Percentiles rank a stretch among this genome's conserved stretches.
These are phyloP conservation scores for Karstenula rhodostoma DNA, from an alignment of 2,329 filamentous ascomycete genomes.

Conservation along the genomic window DNA sequence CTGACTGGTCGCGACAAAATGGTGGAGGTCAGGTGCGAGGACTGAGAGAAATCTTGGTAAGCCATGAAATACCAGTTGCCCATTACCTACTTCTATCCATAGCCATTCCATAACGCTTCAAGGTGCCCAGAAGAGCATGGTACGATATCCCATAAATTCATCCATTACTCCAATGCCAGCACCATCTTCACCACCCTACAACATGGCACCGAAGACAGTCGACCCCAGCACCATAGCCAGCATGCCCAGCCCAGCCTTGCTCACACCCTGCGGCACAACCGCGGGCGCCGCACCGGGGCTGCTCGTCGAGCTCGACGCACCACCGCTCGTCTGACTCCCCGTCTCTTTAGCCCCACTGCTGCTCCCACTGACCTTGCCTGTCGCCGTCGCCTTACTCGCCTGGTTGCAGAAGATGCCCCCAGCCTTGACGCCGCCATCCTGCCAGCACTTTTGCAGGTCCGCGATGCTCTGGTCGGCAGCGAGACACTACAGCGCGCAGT, in stretches of 20 bases:
- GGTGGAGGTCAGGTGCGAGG: not conserved
- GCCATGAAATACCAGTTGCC: not conserved
- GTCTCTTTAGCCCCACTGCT: conserved; percentile 14
- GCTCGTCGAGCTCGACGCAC: conserved; percentile 23
- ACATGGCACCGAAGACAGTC: conserved; percentile 35
- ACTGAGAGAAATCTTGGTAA: not conserved
- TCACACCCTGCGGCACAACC: conserved; percentile 29
- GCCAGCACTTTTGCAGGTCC: conserved; percentile 39
- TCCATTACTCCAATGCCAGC: not conserved
- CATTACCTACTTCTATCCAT: not conserved
- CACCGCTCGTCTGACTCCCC: conserved; percentile 13
- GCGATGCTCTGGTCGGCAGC: conserved; percentile 34
- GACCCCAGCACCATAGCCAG: conserved; percentile 38
- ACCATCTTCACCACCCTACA: conserved; percentile 22
- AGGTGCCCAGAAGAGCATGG: not conserved
- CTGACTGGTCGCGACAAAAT: not conserved
- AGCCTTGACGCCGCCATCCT: conserved; percentile 34
- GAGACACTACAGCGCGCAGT: conserved; percentile 44
- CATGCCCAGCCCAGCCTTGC: conserved; percentile 40
- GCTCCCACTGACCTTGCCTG: conserved; percentile 27
- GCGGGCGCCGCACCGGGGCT: conserved; percentile 25
- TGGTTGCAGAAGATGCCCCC: conserved; percentile 36
- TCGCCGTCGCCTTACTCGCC: conserved; percentile 38
- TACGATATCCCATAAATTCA: not conserved
- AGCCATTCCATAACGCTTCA: not conserved